A percentile compares a stretch with the other conserved stretches of the same genome.
Conservation (phyloP, 169 alveolate genomes). For the Cyclospora cayetanensis region DNA sequence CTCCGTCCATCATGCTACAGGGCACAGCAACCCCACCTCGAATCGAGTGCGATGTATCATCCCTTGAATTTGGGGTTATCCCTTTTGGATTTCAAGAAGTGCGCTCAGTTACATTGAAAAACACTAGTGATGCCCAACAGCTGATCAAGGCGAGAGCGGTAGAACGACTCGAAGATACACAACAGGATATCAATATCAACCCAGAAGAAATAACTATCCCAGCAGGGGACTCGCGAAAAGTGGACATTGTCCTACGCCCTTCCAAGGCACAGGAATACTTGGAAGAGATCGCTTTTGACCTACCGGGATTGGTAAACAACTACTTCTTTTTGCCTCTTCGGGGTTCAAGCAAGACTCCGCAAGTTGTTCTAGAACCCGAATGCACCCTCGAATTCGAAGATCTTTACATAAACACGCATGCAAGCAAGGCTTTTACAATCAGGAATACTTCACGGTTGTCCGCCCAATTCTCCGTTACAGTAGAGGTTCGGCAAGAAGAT, state of each 20-base stretch:
- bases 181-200: slow-evolving; percentile 22
- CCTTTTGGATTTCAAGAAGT: slow-evolving; percentile 90
- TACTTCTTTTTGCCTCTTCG: slow-evolving; percentile 54
- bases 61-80: slow-evolving; percentile 92
- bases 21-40: slow-evolving; percentile 96
- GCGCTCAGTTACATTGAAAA: slow-evolving; percentile 86
- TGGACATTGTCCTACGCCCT: slow-evolving; percentile 33
- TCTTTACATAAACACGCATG: slow-evolving; percentile 88
- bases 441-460: slow-evolving; percentile 68
- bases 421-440: slow-evolving; percentile 80
- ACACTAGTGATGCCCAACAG: slow-evolving; percentile 87
- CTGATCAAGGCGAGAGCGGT: slow-evolving; percentile 24
- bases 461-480: slow-evolving; percentile 21
- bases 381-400: slow-evolving; percentile 90
- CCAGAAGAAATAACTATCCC: slow-evolving; percentile 5
- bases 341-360: slow-evolving; percentile 65
- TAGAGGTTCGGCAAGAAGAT: slow-evolving; percentile 31
- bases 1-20: slow-evolving; percentile 85
- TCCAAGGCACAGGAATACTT: slow-evolving; percentile 57
- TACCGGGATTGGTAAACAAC: slow-evolving; percentile 12
- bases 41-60: slow-evolving; percentile 88
- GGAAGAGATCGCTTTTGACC: slow-evolving; percentile 53
- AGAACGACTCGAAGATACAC: slow-evolving; percentile 33
- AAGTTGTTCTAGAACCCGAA: slow-evolving; percentile 89
- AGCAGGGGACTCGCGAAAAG: neutral